Evolutionary conservation across 305 asterid genomes (phyloP).

Genomic region (Withania somnifera): DNA sequence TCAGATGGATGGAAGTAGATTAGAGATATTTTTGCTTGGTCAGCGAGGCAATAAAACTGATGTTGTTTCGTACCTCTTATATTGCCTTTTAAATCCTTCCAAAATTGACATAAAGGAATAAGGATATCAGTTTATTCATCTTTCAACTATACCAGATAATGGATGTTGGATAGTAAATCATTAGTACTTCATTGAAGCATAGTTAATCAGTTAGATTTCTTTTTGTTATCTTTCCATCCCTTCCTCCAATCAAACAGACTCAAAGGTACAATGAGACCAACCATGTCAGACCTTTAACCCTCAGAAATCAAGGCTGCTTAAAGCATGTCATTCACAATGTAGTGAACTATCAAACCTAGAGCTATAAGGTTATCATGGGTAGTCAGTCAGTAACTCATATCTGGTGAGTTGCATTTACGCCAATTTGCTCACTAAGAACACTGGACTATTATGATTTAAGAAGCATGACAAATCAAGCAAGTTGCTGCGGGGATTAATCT

Average conservation of each 20-base stretch:
- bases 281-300: neutral
- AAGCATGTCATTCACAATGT: neutral
- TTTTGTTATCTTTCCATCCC: neutral
- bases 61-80: neutral
- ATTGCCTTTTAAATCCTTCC: neutral
- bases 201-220: neutral
- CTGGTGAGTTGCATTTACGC: neutral
- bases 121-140: neutral
- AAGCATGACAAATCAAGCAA: neutral
- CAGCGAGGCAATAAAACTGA: neutral
- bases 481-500: neutral
- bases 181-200: neutral
- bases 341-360: neutral
- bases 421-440: neutral
- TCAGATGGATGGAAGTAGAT: neutral
- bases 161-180: neutral
- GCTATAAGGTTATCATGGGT: neutral
- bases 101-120: neutral
- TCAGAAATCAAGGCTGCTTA: neutral
- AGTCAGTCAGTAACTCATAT: neutral
- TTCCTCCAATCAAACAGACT: neutral
- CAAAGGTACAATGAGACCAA: neutral
- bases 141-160: too few species aligned
- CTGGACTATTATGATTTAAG: neutral
- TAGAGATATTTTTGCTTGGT: neutral